phyloP scores from a whole-genome alignment of 2,329 filamentous ascomycete species.

The Colletotrichum simmondsii region DNA sequence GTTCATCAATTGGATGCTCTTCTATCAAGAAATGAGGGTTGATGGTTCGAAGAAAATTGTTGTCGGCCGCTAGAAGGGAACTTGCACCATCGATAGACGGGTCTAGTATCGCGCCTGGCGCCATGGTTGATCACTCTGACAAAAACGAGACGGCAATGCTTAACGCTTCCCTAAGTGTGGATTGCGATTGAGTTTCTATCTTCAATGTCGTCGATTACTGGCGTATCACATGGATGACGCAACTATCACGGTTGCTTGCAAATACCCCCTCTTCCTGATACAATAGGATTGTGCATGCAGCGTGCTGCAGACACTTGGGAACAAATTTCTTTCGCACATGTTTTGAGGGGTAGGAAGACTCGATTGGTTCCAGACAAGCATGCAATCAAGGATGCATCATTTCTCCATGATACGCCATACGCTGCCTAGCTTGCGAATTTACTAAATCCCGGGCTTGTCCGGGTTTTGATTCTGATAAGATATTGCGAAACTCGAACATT shows the following conservation, averaged over 20 bases:
- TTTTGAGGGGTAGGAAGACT: neutral
- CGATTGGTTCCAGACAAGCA: neutral
- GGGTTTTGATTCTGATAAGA: neutral
- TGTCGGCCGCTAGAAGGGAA: neutral
- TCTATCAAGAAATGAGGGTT: neutral
- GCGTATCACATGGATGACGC: neutral
- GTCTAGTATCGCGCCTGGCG: neutral
- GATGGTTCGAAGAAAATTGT: neutral
- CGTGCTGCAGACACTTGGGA: neutral
- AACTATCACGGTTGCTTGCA: neutral
- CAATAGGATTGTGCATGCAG: neutral
- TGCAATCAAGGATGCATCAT: neutral
- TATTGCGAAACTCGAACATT: neutral
- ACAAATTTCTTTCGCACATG: neutral
- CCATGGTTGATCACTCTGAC: neutral
- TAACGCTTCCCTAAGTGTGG: neutral
- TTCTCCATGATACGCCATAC: neutral
- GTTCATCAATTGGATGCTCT: constrained; percentile 48
- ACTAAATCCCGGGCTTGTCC: neutral
- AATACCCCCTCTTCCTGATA: neutral
- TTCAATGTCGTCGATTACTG: neutral
- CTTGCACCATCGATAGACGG: neutral
- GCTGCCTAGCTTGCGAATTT: neutral
- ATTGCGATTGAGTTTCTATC: neutral
- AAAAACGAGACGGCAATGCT: neutral